phyloP scores from a whole-genome alignment of 176 grass and related monocot genomes.

The Saccharum spontaneum region DNA sequence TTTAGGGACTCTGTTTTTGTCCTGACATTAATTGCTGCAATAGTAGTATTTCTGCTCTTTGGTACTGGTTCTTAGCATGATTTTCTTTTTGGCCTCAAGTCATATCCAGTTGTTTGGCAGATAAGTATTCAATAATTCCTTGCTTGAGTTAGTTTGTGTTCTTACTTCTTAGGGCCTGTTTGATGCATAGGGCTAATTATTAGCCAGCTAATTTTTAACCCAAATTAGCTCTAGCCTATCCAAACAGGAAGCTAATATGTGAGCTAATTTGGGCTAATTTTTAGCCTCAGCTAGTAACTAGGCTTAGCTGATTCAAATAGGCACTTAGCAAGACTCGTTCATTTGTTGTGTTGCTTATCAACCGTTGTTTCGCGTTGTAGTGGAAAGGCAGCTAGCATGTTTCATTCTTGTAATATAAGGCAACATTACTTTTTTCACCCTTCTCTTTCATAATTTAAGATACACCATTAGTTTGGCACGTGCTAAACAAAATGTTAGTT shows the following conservation, averaged over 20 bases:
- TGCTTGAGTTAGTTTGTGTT: neutral
- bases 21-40: neutral
- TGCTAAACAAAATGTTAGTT: neutral
- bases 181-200: neutral
- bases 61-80: neutral
- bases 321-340: neutral
- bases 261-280: neutral
- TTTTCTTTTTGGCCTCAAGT: neutral
- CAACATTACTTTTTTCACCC: neutral
- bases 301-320: neutral
- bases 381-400: neutral
- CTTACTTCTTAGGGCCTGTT: neutral
- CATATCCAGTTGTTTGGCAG: neutral
- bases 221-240: neutral
- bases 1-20: neutral
- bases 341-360: neutral
- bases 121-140: neutral
- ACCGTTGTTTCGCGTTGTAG: neutral
- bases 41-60: neutral
- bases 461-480: neutral
- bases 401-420: neutral
- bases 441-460: neutral
- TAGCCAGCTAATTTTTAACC: neutral
- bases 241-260: neutral
- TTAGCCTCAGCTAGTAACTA: neutral